phyloP scores from a whole-genome alignment of 768 basidiomycete genomes.

The Lactarius tabidus region DNA sequence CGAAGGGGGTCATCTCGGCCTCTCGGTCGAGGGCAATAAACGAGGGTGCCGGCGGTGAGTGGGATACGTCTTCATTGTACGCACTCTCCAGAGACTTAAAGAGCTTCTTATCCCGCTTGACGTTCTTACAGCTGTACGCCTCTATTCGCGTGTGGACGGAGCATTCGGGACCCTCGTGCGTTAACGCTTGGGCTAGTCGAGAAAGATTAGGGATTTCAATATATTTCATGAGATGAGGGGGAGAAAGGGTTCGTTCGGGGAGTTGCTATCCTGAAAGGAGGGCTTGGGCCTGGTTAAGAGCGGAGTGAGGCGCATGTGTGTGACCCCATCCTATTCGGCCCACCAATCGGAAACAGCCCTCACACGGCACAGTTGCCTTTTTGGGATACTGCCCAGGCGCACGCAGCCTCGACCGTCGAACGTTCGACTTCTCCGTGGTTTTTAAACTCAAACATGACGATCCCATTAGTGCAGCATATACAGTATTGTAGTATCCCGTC shows the following conservation, averaged over 20 bases:
- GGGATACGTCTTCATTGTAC: conserved; percentile 74
- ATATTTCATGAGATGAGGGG: conserved; percentile 69
- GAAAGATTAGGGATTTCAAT: conserved; percentile 80
- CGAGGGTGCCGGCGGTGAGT: conserved; percentile 81
- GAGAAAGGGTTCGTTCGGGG: background rate
- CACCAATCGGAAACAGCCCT: background rate
- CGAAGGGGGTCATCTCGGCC: conserved; percentile 82
- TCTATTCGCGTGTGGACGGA: conserved; percentile 90
- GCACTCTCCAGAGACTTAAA: conserved; percentile 88
- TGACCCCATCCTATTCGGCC: background rate
- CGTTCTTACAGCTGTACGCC: conserved; percentile 97
- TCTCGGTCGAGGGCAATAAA: conserved; percentile 69
- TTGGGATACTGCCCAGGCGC: background rate
- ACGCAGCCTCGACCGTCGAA: background rate
- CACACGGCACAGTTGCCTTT: background rate
- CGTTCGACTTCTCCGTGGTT: background rate
- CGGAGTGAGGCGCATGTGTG: background rate
- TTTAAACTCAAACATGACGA: background rate
- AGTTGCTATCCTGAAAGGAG: conserved; percentile 3
- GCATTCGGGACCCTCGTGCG: conserved; percentile 84
- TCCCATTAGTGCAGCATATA: background rate
- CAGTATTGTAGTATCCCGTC: background rate
- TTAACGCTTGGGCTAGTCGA: conserved; percentile 71
- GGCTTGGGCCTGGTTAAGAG: background rate
- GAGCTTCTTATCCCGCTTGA: conserved; percentile 94